phyloP scores from a whole-genome alignment of 2,329 filamentous ascomycete genomes.

The Neofusicoccum sp. region DNA sequence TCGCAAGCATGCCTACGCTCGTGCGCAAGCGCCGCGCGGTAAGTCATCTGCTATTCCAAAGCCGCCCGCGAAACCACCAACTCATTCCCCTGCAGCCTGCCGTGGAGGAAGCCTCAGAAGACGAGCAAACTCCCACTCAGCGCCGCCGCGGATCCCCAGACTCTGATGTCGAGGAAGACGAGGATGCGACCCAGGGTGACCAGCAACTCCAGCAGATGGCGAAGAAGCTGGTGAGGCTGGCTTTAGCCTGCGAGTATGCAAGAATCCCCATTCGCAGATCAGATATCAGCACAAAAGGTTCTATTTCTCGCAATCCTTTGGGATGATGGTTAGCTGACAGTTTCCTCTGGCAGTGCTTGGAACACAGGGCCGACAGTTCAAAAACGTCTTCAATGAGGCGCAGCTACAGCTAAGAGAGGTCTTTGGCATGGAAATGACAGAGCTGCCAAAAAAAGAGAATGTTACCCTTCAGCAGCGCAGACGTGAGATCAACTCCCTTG shows the following conservation, averaged over 20 bases:
- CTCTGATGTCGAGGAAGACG: constrained; percentile 9
- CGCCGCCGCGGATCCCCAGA: constrained; percentile 14
- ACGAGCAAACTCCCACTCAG: constrained; percentile 1
- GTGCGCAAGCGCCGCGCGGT: constrained; percentile 20
- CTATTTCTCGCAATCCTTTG: background rate
- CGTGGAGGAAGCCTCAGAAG: constrained; percentile 1
- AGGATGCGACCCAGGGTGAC: background rate
- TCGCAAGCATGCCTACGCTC: constrained; percentile 16
- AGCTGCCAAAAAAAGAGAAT: constrained; percentile 79
- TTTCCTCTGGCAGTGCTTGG: constrained; percentile 60
- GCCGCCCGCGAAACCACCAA: background rate
- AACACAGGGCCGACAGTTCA: constrained; percentile 67
- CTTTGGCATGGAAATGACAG: constrained; percentile 92
- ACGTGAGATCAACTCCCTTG: constrained; percentile 49
- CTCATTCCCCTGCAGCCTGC: background rate
- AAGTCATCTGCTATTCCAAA: background rate
- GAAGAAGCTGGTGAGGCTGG: constrained; percentile 62
- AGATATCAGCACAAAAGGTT: constrained; percentile 57
- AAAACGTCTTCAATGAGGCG: constrained; percentile 70
- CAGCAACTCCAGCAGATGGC: constrained; percentile 43
- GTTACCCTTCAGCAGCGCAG: constrained; percentile 75
- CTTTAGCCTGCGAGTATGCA: constrained; percentile 60
- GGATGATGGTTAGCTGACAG: background rate
- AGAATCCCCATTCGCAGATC: constrained; percentile 56
- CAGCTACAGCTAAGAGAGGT: constrained; percentile 67